These are phyloP conservation scores for Saccharomycodes ludwigii DNA, from an alignment of 805 yeast genomes.

Conservation along the genomic window DNA sequence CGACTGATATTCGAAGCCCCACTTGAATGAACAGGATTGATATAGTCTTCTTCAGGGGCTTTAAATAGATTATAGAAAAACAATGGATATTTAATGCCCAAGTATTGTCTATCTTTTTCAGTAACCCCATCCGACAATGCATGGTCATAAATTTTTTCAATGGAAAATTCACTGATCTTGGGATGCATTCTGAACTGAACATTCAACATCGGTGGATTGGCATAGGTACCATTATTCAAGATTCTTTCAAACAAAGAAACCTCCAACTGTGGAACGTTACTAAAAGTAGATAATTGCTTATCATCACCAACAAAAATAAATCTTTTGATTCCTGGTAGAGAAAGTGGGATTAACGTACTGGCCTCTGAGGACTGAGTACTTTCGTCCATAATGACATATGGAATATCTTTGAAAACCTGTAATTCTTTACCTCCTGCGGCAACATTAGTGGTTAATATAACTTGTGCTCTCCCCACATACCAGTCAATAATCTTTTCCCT, in stretches of 20 bases:
- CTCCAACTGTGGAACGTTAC: slow-evolving; percentile 54
- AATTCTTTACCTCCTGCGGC: slow-evolving; percentile 59
- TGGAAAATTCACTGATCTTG: slow-evolving; percentile 44
- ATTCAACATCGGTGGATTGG: slow-evolving; percentile 53
- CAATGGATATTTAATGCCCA: slow-evolving; percentile 41
- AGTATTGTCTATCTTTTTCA: slow-evolving; percentile 34
- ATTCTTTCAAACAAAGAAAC: slow-evolving; percentile 60
- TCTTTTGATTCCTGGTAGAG: slow-evolving; percentile 53
- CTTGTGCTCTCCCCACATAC: slow-evolving; percentile 50
- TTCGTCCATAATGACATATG: slow-evolving; percentile 69
- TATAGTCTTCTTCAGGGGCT: too few species aligned
- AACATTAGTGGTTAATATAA: slow-evolving; percentile 61
- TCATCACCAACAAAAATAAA: slow-evolving; percentile 69
- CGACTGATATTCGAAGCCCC: too few species aligned
- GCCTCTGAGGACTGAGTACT: slow-evolving; percentile 71
- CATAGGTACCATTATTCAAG: slow-evolving; percentile 46
- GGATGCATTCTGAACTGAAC: slow-evolving; percentile 65
- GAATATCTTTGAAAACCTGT: slow-evolving; percentile 40
- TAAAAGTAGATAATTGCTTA: slow-evolving; percentile 59
- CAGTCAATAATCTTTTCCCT: slow-evolving; percentile 34
- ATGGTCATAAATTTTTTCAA: slow-evolving; percentile 37
- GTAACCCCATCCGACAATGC: slow-evolving; percentile 47
- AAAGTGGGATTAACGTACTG: slow-evolving; percentile 54
- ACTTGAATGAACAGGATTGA: too few species aligned
- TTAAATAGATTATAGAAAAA: slow-evolving; percentile 49